Evolutionary conservation across 306 rosid species (phyloP), one percentile per base, ranked within the genome.

Genomic region (Astragalus membranaceus): DNA sequence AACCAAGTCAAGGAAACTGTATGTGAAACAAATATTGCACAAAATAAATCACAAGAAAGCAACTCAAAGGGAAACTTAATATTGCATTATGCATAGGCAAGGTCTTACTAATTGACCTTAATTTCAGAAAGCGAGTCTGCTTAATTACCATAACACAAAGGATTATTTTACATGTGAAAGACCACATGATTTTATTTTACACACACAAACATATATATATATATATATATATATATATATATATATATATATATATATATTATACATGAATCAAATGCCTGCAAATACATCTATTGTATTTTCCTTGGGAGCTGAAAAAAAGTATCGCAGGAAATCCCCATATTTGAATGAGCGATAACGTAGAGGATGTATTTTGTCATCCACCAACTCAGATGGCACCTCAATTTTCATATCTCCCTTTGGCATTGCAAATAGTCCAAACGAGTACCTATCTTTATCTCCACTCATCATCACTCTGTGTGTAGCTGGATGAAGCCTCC

Each of bases 271-370:
- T 80, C 65, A 80, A 44, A 76, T 17, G 12, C 84, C 78, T n/a
- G 85, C 81, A 71, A 65, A 87, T n/a, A 32, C 26, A 44, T 87
- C 86, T 0, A 82, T 74, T 7, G 89, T 86, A 75, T 87, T 75
- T 1, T 75, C 80, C n/a, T 43, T 41, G 16, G 37, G 58, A 64
- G 82, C 75, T 35, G 84, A 74, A 46, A 75, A 63, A 42, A 48
- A 85, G 74, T 72, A 82, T 0, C 65, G 6, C 3, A 69, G 39
- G 68, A 78, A 87, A 8, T 79, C 81, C 2, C 73, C 72, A 68
- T 62, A 85, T 13, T 20, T 68, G 77, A 88, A 85, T 5, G 86
- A 81, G 1, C 59, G 57, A 16, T 85, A 85, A 36, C n/a, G n/a
- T n/a, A n/a, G n/a, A n/a, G n/a, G n/a, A n/a, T n/a, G n/a, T n/a